These are phyloP conservation scores for Jaapia argillacea DNA, from an alignment of 768 basidiomycete genomes.

Conservation along the genomic window DNA sequence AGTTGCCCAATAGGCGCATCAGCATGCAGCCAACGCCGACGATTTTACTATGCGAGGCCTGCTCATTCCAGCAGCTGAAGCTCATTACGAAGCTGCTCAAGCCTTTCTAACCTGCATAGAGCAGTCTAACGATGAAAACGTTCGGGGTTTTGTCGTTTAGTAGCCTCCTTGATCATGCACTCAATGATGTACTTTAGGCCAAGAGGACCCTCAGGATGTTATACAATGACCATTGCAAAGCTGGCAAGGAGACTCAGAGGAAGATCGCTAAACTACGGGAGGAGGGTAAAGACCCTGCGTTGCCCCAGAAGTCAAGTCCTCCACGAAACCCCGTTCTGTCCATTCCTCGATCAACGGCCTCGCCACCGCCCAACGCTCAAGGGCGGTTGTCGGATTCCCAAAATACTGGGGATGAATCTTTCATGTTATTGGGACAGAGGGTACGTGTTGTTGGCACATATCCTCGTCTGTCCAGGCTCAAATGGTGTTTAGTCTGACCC, in stretches of 20 bases:
- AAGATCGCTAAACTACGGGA: constrained; percentile 61
- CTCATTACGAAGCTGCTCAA: constrained; percentile 68
- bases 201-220: constrained; percentile 71
- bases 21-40: constrained; percentile 74
- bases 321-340: constrained; percentile 15
- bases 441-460: constrained; percentile 28
- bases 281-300: constrained; percentile 67
- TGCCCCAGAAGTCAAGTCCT: constrained; percentile 48
- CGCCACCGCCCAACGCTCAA: constrained; percentile 37
- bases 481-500: constrained; percentile 50
- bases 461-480: constrained; percentile 7
- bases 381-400: constrained; percentile 33
- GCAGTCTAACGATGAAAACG: constrained; percentile 63
- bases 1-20: too few species aligned
- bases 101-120: constrained; percentile 68
- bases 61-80: constrained; percentile 61
- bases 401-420: constrained; percentile 75
- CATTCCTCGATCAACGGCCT: constrained; percentile 24
- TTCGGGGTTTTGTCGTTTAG: constrained; percentile 21
- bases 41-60: constrained; percentile 58
- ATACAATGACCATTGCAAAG: constrained; percentile 63
- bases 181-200: constrained; percentile 34
- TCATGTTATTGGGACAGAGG: constrained; percentile 78
- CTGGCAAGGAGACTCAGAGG: constrained; percentile 60
- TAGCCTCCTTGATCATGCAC: not conserved